These are phyloP conservation scores for Acanthamoeba healyi DNA, from an alignment of 208 protist genomes.

Conservation along the genomic window DNA sequence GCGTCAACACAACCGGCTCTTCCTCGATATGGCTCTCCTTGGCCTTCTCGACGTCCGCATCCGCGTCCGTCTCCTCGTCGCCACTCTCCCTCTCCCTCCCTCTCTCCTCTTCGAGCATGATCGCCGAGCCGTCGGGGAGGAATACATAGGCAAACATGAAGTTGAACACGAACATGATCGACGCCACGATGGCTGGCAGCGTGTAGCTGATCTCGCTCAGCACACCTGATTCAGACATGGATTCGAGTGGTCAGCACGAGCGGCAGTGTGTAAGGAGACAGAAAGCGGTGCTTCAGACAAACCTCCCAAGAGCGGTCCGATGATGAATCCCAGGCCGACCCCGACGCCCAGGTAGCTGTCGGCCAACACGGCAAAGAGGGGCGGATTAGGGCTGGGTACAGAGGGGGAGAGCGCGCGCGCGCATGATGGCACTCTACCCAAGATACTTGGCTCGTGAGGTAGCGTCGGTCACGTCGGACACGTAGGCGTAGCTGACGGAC, in stretches of 20 bases:
- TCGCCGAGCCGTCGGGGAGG: constrained; percentile 3
- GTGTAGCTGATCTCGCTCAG: constrained; percentile 32
- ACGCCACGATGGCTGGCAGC: not conserved
- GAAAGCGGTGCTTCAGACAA: not conserved
- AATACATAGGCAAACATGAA: not conserved
- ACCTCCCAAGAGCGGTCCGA: constrained; percentile 47
- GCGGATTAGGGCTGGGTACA: not conserved
- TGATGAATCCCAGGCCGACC: constrained; percentile 31
- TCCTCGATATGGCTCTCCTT: constrained; percentile 35
- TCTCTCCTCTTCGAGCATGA: not conserved
- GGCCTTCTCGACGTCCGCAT: not conserved
- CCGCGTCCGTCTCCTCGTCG: not conserved
- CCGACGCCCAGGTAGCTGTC: not conserved
- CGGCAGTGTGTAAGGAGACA: not conserved
- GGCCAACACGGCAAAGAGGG: too few relatives aligned
- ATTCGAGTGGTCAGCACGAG: not conserved
- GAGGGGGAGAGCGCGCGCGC: too few relatives aligned
- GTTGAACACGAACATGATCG: constrained; percentile 9
- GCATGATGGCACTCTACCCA: not conserved
- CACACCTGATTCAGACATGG: not conserved
- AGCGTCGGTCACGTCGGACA: not conserved
- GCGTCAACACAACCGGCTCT: not conserved
- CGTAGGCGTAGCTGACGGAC: constrained; percentile 39
- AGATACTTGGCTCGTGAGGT: constrained; percentile 29
- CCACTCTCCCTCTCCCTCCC: not conserved